These are phyloP conservation scores for Phragmites australis DNA, from an alignment of 176 grass and related monocot genomes.

Conservation along the genomic window DNA sequence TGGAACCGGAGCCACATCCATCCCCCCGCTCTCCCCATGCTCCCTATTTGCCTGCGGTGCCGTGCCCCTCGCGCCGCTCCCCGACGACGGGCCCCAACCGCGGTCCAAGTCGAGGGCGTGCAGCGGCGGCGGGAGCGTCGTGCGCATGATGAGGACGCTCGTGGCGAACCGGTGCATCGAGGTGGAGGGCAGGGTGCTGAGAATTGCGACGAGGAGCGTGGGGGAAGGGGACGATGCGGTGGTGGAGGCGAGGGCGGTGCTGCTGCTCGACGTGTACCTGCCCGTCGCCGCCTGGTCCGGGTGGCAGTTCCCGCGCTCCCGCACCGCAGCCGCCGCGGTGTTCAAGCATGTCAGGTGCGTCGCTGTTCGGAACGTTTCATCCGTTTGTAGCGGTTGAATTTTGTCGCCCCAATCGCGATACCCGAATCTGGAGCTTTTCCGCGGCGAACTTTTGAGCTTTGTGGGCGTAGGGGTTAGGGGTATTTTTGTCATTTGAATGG, in stretches of 20 bases:
- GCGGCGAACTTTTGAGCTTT: background rate
- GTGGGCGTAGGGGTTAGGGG: background rate
- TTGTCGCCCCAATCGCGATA: background rate
- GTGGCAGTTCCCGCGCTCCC: conserved; percentile 72
- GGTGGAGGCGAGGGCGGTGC: conserved; percentile 51
- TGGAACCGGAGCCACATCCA: background rate
- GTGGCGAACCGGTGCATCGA: conserved; percentile 41
- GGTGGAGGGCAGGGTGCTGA: conserved; percentile 56
- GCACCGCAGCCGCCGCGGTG: conserved; percentile 45
- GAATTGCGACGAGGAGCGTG: conserved; percentile 34
- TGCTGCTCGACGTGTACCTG: conserved; percentile 80
- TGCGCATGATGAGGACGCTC: conserved; percentile 58
- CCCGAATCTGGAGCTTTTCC: background rate
- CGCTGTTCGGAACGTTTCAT: background rate
- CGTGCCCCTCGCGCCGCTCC: conserved; percentile 39
- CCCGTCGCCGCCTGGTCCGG: conserved; percentile 64
- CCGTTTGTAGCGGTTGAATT: background rate
- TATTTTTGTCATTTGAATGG: background rate
- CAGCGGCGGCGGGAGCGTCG: conserved; percentile 47
- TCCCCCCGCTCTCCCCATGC: conserved; percentile 36
- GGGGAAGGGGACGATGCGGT: background rate
- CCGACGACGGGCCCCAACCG: conserved; percentile 8
- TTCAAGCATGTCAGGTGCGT: conserved; percentile 83
- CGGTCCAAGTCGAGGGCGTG: conserved; percentile 39
- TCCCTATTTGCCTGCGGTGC: conserved; percentile 37